These are phyloP conservation scores for Fusarium sp. DNA, from an alignment of 2,329 filamentous ascomycete genomes.

Conservation along the genomic window DNA sequence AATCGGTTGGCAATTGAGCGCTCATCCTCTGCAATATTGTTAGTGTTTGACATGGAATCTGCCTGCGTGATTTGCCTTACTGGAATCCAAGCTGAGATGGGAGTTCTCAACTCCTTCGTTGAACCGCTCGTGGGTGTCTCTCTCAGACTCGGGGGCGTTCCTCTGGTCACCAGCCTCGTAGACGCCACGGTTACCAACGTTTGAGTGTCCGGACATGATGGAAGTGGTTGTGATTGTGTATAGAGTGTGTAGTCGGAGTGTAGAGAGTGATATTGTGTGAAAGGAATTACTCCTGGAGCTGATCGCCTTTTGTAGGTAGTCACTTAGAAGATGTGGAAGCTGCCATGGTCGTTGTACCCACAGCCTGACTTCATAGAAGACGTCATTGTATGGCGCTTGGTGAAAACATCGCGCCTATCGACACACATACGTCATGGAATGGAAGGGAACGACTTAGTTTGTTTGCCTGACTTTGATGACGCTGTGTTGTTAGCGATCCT, in stretches of 20 bases:
- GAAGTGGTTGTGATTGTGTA: neutral
- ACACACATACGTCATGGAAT: slow-evolving; percentile 36
- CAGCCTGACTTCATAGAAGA: slow-evolving; percentile 44
- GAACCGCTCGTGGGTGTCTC: slow-evolving; percentile 64
- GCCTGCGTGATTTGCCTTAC: slow-evolving; percentile 55
- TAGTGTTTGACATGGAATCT: slow-evolving; percentile 52
- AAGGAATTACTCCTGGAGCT: neutral
- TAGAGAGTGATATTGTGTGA: slow-evolving; percentile 8
- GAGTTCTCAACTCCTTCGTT: slow-evolving; percentile 75
- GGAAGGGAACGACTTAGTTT: slow-evolving; percentile 14
- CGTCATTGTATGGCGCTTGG: slow-evolving; percentile 40
- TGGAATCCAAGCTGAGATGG: slow-evolving; percentile 74
- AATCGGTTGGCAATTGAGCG: slow-evolving; percentile 75
- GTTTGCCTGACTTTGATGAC: slow-evolving; percentile 13
- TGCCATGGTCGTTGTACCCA: slow-evolving; percentile 36
- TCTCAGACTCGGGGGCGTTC: slow-evolving; percentile 63
- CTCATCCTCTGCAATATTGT: slow-evolving; percentile 65
- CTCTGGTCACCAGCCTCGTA: slow-evolving; percentile 83
- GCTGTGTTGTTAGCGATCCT: slow-evolving; percentile 16
- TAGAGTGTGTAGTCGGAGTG: neutral
- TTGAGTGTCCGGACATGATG: slow-evolving; percentile 59
- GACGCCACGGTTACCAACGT: slow-evolving; percentile 69
- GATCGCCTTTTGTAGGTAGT: slow-evolving; percentile 37
- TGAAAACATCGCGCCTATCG: slow-evolving; percentile 16
- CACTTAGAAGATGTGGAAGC: slow-evolving; percentile 21